Evolutionary conservation across 2,329 filamentous ascomycete species (phyloP).

Genomic region (Diplodia intermedia): DNA sequence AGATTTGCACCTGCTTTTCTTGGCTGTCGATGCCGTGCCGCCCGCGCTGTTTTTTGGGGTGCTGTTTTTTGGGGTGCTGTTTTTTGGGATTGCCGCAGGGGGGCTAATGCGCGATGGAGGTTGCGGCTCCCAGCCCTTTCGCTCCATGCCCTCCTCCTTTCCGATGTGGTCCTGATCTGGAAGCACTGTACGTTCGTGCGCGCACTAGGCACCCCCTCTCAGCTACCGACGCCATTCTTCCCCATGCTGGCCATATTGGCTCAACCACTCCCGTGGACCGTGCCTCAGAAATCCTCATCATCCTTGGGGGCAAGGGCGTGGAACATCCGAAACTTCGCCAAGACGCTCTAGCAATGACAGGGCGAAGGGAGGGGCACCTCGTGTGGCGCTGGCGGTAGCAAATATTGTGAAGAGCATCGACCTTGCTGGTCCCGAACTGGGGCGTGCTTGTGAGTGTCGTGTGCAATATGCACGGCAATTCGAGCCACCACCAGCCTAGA

Average conservation of each 20-base stretch:
- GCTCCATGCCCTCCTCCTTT: not conserved
- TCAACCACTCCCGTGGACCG: not conserved
- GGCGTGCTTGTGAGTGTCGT: not conserved
- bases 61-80: not conserved
- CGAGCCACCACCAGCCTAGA: not conserved
- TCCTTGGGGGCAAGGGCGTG: not conserved
- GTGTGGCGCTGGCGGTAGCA: not conserved
- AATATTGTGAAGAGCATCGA: not conserved
- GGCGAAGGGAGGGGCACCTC: not conserved
- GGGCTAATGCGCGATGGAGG: no score
- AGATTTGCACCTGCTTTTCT: slow-evolving; percentile 5
- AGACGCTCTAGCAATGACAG: not conserved
- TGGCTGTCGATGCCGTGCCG: not conserved
- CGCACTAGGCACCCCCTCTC: not conserved
- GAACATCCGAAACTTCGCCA: slow-evolving; percentile 9
- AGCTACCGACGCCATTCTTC: not conserved
- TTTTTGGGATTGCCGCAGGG: not conserved
- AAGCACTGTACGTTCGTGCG: not conserved
- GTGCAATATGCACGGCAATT: not conserved
- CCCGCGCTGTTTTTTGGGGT: not conserved
- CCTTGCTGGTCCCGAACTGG: not conserved
- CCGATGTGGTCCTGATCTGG: not conserved
- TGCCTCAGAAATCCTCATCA: not conserved
- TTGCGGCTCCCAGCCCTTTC: not conserved
- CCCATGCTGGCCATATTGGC: not conserved